Conservation (phyloP, 2,329 filamentous ascomycete species). For the Xylaria sp. region DNA sequence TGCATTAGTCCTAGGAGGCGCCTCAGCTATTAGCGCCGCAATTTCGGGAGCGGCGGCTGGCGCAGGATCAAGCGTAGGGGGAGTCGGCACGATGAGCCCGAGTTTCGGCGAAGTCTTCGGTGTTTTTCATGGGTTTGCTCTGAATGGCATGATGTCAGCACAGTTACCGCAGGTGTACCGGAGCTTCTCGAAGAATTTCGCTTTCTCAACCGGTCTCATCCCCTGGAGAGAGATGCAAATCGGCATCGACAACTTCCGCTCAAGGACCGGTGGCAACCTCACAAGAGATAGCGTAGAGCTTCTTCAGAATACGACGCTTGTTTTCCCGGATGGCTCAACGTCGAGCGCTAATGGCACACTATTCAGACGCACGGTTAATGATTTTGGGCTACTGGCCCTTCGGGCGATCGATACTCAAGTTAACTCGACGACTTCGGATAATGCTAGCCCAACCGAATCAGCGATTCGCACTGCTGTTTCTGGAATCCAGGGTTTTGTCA, state of each 20-base stretch:
- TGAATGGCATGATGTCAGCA: slow-evolving; percentile 96
- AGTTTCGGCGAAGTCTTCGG: slow-evolving; percentile 86
- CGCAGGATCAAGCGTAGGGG: slow-evolving; percentile 65
- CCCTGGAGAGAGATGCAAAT: slow-evolving; percentile 83
- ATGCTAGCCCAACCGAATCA: slow-evolving; percentile 41
- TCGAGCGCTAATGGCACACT: slow-evolving; percentile 54
- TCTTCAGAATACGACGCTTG: slow-evolving; percentile 79
- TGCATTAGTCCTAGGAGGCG: slow-evolving; percentile 77
- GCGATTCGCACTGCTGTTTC: slow-evolving; percentile 66
- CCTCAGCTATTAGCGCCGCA: slow-evolving; percentile 73
- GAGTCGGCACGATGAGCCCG: slow-evolving; percentile 76
- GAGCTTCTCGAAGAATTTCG: slow-evolving; percentile 93
- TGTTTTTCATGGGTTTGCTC: slow-evolving; percentile 93
- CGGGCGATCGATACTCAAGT: slow-evolving; percentile 64
- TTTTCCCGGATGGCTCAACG: slow-evolving; percentile 72
- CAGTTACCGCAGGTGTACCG: slow-evolving; percentile 88
- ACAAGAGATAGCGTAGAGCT: slow-evolving; percentile 80
- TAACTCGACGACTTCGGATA: slow-evolving; percentile 52
- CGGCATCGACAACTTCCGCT: slow-evolving; percentile 86
- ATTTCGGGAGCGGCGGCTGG: slow-evolving; percentile 66
- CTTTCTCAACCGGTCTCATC: slow-evolving; percentile 86
- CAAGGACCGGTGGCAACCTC: slow-evolving; percentile 84
- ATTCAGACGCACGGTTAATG: slow-evolving; percentile 66
- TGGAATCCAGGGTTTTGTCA: slow-evolving; percentile 84
- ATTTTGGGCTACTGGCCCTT: slow-evolving; percentile 61